Conservation (phyloP, 441 rosid species). For the Erodium chrysanthum region DNA sequence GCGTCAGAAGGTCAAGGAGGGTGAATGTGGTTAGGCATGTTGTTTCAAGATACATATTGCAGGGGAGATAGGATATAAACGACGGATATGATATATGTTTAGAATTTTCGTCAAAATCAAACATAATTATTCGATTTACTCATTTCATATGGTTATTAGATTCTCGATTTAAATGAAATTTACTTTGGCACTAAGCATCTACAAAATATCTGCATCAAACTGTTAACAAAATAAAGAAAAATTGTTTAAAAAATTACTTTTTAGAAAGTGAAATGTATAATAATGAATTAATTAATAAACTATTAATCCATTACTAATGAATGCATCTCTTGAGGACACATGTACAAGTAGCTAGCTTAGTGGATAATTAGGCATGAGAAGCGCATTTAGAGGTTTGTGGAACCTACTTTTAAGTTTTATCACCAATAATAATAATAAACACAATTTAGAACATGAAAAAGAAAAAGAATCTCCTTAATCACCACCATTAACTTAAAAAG, state of each 20-base stretch:
- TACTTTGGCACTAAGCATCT: background rate
- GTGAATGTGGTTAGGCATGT: too few species aligned
- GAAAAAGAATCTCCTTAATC: constrained; percentile 6
- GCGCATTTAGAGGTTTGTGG: constrained; percentile 9
- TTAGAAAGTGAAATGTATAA: background rate
- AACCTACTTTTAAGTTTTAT: background rate
- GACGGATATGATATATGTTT: too few species aligned
- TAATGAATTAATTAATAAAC: background rate
- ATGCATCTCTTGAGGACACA: constrained; percentile 3
- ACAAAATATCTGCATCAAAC: background rate
- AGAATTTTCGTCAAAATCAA: too few species aligned
- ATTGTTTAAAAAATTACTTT: background rate
- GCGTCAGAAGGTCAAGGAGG: too few species aligned
- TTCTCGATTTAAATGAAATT: background rate
- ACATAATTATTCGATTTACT: too few species aligned
- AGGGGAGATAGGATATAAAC: too few species aligned
- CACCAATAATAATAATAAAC: background rate
- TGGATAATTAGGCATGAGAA: constrained; percentile 6
- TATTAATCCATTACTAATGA: background rate
- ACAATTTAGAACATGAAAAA: background rate
- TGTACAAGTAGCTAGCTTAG: constrained; percentile 1
- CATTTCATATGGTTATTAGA: too few species aligned
- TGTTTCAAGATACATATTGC: too few species aligned
- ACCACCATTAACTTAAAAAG: background rate
- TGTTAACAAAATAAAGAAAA: background rate